Conservation (phyloP, 2,329 filamentous ascomycete genomes). For the Capronia americana region DNA sequence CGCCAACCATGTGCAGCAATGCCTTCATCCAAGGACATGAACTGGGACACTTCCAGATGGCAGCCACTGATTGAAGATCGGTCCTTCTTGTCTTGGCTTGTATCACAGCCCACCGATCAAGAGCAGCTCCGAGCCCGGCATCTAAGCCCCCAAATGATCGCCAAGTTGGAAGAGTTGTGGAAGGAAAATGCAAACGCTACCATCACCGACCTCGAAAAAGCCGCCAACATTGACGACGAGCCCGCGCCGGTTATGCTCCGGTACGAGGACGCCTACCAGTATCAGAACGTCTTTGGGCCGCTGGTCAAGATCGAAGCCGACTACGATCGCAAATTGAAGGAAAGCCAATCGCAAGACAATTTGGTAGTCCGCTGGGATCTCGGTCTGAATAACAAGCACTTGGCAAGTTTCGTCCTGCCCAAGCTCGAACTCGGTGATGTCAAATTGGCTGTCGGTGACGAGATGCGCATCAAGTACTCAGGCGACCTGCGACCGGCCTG, state of each 20-base stretch:
- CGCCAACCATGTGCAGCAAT: slow-evolving; percentile 94
- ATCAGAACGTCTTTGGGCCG: slow-evolving; percentile 97
- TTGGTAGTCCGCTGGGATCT: slow-evolving; percentile 92
- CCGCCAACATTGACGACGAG: slow-evolving; percentile 89
- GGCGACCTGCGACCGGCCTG: slow-evolving; percentile 89
- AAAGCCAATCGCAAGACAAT: slow-evolving; percentile 97
- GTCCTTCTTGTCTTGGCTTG: slow-evolving; percentile 92
- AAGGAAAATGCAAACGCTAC: slow-evolving; percentile 92
- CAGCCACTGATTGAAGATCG: slow-evolving; percentile 97
- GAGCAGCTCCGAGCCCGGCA: slow-evolving; percentile 96
- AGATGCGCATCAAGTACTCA: slow-evolving; percentile 97
- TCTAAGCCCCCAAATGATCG: slow-evolving; percentile 90
- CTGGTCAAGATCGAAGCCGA: slow-evolving; percentile 99
- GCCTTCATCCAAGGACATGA: slow-evolving; percentile 98
- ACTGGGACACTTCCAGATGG: slow-evolving; percentile 98
- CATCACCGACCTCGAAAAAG: slow-evolving; percentile 88
- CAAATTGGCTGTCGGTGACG: slow-evolving; percentile 95
- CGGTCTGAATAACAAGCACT: slow-evolving; percentile 95
- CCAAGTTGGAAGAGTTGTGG: slow-evolving; percentile 97
- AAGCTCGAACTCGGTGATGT: slow-evolving; percentile 98
- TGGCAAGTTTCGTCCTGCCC: slow-evolving; percentile 92
- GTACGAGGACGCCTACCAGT: slow-evolving; percentile 97
- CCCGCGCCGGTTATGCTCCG: slow-evolving; percentile 89
- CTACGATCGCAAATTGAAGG: slow-evolving; percentile 98
- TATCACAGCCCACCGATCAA: slow-evolving; percentile 84